phyloP scores from a whole-genome alignment of 495 filamentous ascomycete genomes.

The Penicillium egyptiacum region DNA sequence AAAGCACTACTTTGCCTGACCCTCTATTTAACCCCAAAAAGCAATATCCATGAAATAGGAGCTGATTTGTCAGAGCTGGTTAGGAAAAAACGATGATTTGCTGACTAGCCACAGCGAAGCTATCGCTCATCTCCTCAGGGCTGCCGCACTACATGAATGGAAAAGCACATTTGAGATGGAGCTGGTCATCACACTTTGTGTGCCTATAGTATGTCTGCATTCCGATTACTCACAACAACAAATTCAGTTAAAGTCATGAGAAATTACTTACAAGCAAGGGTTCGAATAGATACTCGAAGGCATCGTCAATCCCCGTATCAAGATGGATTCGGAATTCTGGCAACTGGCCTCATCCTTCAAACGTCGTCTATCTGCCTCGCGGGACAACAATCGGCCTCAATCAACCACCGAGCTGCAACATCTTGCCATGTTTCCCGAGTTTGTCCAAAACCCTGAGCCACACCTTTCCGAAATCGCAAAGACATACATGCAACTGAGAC shows the following conservation, averaged over 20 bases:
- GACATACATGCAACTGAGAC: slow-evolving; percentile 18
- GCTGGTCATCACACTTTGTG: slow-evolving; percentile 33
- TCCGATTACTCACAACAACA: neutral
- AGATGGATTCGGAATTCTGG: slow-evolving; percentile 25
- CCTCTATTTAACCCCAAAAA: neutral
- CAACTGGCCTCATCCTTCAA: slow-evolving; percentile 13
- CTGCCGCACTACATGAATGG: slow-evolving; percentile 23
- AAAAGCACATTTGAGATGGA: slow-evolving; percentile 28
- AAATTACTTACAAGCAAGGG: neutral
- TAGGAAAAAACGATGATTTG: slow-evolving; percentile 21
- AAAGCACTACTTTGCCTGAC: neutral
- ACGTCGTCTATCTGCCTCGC: neutral
- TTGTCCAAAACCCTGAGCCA: slow-evolving; percentile 19
- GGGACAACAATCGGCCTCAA: slow-evolving; percentile 1
- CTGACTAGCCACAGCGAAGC: slow-evolving; percentile 33
- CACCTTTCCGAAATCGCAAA: slow-evolving; percentile 25
- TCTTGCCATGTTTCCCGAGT: slow-evolving; percentile 25
- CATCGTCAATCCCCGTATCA: slow-evolving; percentile 30
- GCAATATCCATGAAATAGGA: neutral
- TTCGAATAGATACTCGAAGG: slow-evolving; percentile 36
- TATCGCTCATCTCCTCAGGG: slow-evolving; percentile 34
- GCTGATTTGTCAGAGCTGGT: slow-evolving; percentile 29
- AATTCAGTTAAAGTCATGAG: neutral
- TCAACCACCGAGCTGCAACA: slow-evolving; percentile 16
- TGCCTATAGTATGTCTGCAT: slow-evolving; percentile 34